Evolutionary conservation across 192 early-diverging fungal species (phyloP).

Genomic region (Rhizoclosmatium globosum): DNA sequence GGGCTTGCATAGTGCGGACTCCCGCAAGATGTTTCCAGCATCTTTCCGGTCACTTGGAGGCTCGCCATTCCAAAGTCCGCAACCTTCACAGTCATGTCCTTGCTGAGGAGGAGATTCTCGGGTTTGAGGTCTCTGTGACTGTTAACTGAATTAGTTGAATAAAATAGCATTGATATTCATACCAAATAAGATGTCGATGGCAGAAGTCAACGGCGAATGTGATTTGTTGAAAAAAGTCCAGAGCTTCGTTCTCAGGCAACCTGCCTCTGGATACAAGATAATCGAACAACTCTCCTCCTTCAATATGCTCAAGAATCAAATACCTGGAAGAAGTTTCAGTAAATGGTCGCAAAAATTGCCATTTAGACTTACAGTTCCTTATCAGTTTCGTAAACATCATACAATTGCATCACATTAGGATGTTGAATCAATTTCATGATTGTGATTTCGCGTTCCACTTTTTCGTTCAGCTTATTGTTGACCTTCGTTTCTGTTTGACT

Average conservation of each 20-base stretch:
- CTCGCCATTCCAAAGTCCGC: constrained; percentile 98
- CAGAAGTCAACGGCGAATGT: constrained; percentile 94
- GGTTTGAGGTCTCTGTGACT: constrained; percentile 71
- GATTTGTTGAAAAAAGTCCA: constrained; percentile 96
- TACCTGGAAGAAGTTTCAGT: constrained; percentile 47
- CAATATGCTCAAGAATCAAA: constrained; percentile 72
- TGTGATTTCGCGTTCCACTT: constrained; percentile 66
- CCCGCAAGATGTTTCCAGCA: constrained; percentile 74
- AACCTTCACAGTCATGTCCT: constrained; percentile 93
- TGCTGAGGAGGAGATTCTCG: constrained; percentile 85
- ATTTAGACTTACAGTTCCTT: constrained; percentile 54
- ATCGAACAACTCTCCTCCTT: constrained; percentile 79
- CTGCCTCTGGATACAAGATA: constrained; percentile 69
- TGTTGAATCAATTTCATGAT: constrained; percentile 71
- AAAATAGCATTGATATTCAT: constrained; percentile 4
- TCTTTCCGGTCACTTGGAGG: constrained; percentile 54
- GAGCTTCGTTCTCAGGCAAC: constrained; percentile 84
- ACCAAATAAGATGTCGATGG: constrained; percentile 92
- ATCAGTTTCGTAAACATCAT: constrained; percentile 67
- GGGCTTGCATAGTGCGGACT: constrained; percentile 80
- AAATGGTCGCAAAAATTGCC: constrained; percentile 21
- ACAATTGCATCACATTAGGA: constrained; percentile 62
- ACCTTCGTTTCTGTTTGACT: not conserved
- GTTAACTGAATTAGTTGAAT: not conserved
- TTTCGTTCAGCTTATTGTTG: constrained; percentile 50